phyloP scores from a whole-genome alignment of 805 yeast species.

The Candida maris region DNA sequence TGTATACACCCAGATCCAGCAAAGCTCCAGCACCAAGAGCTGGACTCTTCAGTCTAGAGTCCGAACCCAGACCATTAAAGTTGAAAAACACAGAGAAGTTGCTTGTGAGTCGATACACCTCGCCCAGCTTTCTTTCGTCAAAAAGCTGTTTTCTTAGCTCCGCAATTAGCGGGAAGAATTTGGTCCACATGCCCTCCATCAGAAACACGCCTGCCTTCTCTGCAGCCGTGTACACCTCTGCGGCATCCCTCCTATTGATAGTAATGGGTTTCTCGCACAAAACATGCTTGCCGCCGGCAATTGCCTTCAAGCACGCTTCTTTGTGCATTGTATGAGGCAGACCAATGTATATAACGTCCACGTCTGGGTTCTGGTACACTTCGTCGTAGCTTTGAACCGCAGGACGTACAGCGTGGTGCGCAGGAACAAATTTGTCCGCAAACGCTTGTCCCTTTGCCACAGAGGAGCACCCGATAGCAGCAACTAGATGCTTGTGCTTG shows the following conservation, averaged over 20 bases:
- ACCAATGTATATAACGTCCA: constrained; percentile 52
- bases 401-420: constrained; percentile 15
- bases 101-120: constrained; percentile 38
- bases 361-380: constrained; percentile 38
- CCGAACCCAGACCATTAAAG: constrained; percentile 30
- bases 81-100: constrained; percentile 41
- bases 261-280: constrained; percentile 55
- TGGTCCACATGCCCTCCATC: constrained; percentile 61
- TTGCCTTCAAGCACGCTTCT: constrained; percentile 34
- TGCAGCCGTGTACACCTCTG: constrained; percentile 41
- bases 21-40: constrained; percentile 54
- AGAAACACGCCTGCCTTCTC: constrained; percentile 40
- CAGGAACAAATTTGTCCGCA: constrained; percentile 16
- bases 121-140: constrained; percentile 44
- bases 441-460: constrained; percentile 35
- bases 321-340: constrained; percentile 53
- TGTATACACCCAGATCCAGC: constrained; percentile 53
- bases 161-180: constrained; percentile 46
- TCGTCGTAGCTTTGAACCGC: constrained; percentile 37
- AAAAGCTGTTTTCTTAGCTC: constrained; percentile 36
- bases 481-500: constrained; percentile 30
- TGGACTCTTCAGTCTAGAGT: constrained; percentile 40
- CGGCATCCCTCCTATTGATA: constrained; percentile 43
- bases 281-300: constrained; percentile 46
- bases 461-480: constrained; percentile 39